These are phyloP conservation scores for Cerioporus squamosus DNA, from an alignment of 1,284 basidiomycete genomes.

Conservation along the genomic window DNA sequence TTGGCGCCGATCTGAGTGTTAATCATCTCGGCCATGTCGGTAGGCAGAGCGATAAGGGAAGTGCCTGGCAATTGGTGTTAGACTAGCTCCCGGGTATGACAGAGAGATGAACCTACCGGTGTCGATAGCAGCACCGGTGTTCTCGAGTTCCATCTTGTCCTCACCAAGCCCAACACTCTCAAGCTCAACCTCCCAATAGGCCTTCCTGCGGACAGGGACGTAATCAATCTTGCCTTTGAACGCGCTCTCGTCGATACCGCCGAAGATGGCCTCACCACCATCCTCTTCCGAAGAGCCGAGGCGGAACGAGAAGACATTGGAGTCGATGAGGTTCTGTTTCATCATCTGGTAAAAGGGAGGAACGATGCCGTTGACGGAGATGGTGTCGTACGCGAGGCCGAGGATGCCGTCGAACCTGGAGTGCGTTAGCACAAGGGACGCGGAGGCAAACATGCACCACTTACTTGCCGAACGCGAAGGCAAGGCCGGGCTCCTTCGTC, in stretches of 20 bases:
- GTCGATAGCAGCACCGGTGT: constrained; percentile 95
- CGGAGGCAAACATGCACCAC: constrained; percentile 31
- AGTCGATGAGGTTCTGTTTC: constrained; percentile 81
- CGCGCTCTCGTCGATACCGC: constrained; percentile 84
- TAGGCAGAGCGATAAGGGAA: constrained; percentile 89
- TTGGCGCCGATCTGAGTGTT: constrained; percentile 95
- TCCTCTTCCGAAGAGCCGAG: constrained; percentile 87
- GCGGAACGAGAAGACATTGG: constrained; percentile 95
- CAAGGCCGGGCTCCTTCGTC: constrained; percentile 94
- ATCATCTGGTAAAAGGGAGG: constrained; percentile 98
- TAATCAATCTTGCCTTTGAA: constrained; percentile 88
- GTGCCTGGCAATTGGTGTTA: constrained; percentile 59
- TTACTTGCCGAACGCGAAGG: constrained; percentile 96
- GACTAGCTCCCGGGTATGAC: background rate
- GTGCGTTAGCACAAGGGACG: background rate
- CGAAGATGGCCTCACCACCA: constrained; percentile 93
- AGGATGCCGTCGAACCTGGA: constrained; percentile 93
- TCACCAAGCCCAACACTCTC: constrained; percentile 85
- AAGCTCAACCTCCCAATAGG: constrained; percentile 99
- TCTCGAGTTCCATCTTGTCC: constrained; percentile 85
- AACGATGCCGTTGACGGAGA: constrained; percentile 91
- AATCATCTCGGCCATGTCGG: constrained; percentile 96
- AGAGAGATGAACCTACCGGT: constrained; percentile 62
- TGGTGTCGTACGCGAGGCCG: constrained; percentile 95
- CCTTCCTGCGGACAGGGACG: constrained; percentile 93